Base-by-base conservation (phyloP, 1,284 basidiomycete species). In the Flammula alnicola region DNA sequence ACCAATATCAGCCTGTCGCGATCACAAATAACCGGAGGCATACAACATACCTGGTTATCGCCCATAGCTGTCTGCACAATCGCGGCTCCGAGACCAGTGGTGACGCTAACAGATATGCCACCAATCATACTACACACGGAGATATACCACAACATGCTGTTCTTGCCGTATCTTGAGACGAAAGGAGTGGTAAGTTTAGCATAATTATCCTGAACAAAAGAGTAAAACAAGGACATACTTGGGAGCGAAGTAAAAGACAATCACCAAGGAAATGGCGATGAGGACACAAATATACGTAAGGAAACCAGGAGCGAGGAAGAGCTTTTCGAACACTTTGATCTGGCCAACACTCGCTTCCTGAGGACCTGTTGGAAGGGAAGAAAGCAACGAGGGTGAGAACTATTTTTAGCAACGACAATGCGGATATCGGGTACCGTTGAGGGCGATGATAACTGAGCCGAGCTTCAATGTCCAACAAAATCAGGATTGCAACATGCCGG, bases 101-200 rank as follows among this genome's bases (percentile, higher is more conserved):
- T 98, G 51, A 96, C 95, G 60, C 91, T 95, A 59, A 99, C 96
- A 55, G 89, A 93, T 52, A 99, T 88, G 1, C 97, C 96, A 22
- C 96, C 96, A 63, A 98, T 98, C 78, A 98, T 86, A 56, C 90
- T 94, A 71, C 96, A 99, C 30, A 98, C 91, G 36, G 80, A 75
- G 60, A 97, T 95, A 70, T 98, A 98, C 80, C 95, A 95, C 55
- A 99, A 72, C 95, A 98, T 98, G 64, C 85, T 90, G 72, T 87
- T 88, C 72, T 90, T 95, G 47, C 96, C 96, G 68, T 91, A 93
- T 62, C 86, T 84, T 59, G 51, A 8, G 14, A 17, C 12, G 29
- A 36, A n/a, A n/a, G n/a, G n/a, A n/a, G n/a, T n/a, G n/a, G n/a
- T n/a, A n/a, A 19, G 26, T 5, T 31, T 31, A 42, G 14, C 19